phyloP scores from a whole-genome alignment of 2,329 filamentous ascomycete genomes.

The Xylaria sp. region DNA sequence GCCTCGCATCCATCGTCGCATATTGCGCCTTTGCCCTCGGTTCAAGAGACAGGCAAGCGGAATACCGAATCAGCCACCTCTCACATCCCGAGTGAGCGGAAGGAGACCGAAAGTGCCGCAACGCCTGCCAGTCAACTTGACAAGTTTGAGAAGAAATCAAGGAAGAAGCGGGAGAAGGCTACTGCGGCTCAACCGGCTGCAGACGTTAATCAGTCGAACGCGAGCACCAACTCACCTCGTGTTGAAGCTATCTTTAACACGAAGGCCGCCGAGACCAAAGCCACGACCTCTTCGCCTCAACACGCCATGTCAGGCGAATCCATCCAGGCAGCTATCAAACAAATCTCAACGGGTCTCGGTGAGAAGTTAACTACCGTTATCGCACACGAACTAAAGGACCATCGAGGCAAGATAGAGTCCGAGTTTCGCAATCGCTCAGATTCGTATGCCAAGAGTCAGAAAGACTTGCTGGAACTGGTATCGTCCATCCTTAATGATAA shows the following conservation, averaged over 20 bases:
- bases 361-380: slow-evolving; percentile 43
- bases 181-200: slow-evolving; percentile 16
- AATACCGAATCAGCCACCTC: slow-evolving; percentile 21
- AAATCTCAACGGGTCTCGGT: slow-evolving; percentile 48
- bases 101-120: slow-evolving; percentile 24
- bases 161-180: slow-evolving; percentile 52
- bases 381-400: slow-evolving; percentile 49
- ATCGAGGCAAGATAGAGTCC: slow-evolving; percentile 59
- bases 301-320: slow-evolving; percentile 37
- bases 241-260: slow-evolving; percentile 28
- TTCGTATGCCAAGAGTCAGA: slow-evolving; percentile 48
- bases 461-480: slow-evolving; percentile 52
- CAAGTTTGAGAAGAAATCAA: slow-evolving; percentile 31
- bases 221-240: slow-evolving; percentile 34
- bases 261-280: slow-evolving; percentile 32
- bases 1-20: slow-evolving; percentile 24
- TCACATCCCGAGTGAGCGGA: slow-evolving; percentile 27
- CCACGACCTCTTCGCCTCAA: slow-evolving; percentile 21
- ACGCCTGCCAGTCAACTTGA: slow-evolving; percentile 30
- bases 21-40: slow-evolving; percentile 16
- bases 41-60: slow-evolving; percentile 26
- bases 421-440: slow-evolving; percentile 53
- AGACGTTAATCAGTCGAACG: slow-evolving; percentile 39
- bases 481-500: slow-evolving; percentile 58
- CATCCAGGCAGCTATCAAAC: slow-evolving; percentile 49